phyloP scores from a whole-genome alignment of 306 rosid species.

The Cyamopsis tetragonoloba region DNA sequence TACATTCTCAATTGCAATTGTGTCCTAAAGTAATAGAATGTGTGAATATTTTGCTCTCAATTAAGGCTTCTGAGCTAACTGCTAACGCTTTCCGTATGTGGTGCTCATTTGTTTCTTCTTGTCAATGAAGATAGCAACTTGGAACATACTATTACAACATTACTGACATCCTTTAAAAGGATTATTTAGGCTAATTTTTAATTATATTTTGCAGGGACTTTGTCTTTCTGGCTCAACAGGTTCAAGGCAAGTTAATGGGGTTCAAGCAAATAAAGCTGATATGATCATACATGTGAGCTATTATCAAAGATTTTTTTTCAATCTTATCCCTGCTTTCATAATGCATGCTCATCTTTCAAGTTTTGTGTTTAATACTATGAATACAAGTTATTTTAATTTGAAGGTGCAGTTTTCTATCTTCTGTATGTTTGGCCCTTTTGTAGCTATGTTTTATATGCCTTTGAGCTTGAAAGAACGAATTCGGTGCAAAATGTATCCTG shows the following conservation, averaged over 20 bases:
- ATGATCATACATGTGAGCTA: slow-evolving; percentile 81
- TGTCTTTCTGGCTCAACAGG: slow-evolving; percentile 60
- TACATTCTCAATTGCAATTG: background rate
- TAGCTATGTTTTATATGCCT: too few relatives aligned
- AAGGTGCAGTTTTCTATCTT: too few relatives aligned
- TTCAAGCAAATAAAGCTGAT: slow-evolving; percentile 69
- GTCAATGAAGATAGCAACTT: background rate
- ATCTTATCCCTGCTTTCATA: background rate
- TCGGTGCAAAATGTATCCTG: too few relatives aligned
- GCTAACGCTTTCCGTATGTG: background rate
- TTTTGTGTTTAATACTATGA: too few relatives aligned
- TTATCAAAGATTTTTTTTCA: too few relatives aligned
- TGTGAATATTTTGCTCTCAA: background rate
- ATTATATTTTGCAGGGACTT: slow-evolving; percentile 55
- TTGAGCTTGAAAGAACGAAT: too few relatives aligned
- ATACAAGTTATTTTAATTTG: too few relatives aligned
- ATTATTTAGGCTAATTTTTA: background rate
- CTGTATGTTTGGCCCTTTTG: too few relatives aligned
- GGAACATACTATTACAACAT: background rate
- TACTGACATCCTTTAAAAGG: slow-evolving; percentile 14
- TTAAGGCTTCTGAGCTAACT: background rate
- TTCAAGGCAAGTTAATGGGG: slow-evolving; percentile 74
- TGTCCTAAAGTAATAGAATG: background rate
- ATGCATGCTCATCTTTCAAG: too few relatives aligned
- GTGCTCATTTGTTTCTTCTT: background rate